Evolutionary conservation across 2,329 filamentous ascomycete genomes (phyloP), one percentile per base, ranked within the genome.

Genomic region (Aspergillus sp.): DNA sequence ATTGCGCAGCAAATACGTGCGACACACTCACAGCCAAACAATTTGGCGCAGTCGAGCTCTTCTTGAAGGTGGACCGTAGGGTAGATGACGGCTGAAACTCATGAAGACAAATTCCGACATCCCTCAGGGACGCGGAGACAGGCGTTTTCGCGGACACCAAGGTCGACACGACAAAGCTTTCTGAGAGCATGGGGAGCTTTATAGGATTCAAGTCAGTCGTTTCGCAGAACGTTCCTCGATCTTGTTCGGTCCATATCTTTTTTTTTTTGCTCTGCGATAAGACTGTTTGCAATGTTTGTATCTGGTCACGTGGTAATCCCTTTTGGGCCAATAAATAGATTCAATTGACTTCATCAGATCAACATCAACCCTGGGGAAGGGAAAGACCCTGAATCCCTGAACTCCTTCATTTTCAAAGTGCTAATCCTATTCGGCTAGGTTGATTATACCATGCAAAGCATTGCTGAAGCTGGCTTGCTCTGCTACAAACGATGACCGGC

Each of bases 1-100:
- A 84, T 73, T 99, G 95, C 4, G 91, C 93, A 4, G 93, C 89
- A 72, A 96, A 99, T 47, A 98, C 82, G 72, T 99, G 95, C 19
- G 88, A 88, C 45, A 85, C 81, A 74, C 84, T 96, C 66, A 93
- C 83, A 31, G 91, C 93, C 55, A 99, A 79, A 66, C 90, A 89
- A 73, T 93, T 90, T 57, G 83, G 80, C 25, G 88, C 83, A n/a
- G 88, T 87, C 15, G 90, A 90, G 79, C 90, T 96, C 79, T 96
- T 98, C 82, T 97, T 98, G 82, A 95, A 93, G 48, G 88, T 84
- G 62, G 86, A 81, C 68, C 89, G 88, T 70, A 92, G 85, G n/a
- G 86, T 83, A 62, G 88, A 84, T 54, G 88, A 83, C 41, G 93
- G 93, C 67, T 91, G 89, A 66, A 92, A 84, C 62, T 91, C 87